phyloP scores from a whole-genome alignment of 2,329 filamentous ascomycete genomes.

The Claviceps maximensis region DNA sequence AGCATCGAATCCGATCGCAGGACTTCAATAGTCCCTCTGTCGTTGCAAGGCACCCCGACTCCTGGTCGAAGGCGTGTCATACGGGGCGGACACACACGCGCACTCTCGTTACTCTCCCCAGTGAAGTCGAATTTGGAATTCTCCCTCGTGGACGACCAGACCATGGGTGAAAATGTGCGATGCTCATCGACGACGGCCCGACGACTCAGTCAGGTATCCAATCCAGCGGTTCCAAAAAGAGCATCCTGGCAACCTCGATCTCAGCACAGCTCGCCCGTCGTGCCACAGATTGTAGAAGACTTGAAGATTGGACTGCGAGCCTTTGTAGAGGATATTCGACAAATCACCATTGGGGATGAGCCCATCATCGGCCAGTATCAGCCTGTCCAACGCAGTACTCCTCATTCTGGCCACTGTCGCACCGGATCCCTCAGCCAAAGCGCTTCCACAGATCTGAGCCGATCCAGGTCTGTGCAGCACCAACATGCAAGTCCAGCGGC shows the following conservation, averaged over 20 bases:
- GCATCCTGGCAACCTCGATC: conserved; percentile 46
- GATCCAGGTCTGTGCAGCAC: conserved; percentile 30
- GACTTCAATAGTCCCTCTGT: conserved; percentile 51
- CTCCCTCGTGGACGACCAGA: conserved; percentile 25
- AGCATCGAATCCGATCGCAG: conserved; percentile 58
- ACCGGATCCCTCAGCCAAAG: conserved; percentile 6
- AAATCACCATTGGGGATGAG: conserved; percentile 93
- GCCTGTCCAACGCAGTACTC: conserved; percentile 10
- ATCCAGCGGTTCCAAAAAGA: conserved; percentile 36
- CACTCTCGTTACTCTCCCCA: conserved; percentile 72
- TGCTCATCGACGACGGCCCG: conserved; percentile 17
- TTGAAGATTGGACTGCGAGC: conserved; percentile 83
- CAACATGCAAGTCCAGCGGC: conserved; percentile 30
- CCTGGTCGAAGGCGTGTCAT: conserved; percentile 49
- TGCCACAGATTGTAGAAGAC: conserved; percentile 77
- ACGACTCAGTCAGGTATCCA: conserved; percentile 21
- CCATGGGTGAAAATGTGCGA: conserved; percentile 12
- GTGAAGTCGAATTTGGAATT: conserved; percentile 33
- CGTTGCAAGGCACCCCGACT: conserved; percentile 30
- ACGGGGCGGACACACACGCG: conserved; percentile 47
- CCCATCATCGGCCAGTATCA: conserved; percentile 44
- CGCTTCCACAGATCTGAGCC: conserved; percentile 27
- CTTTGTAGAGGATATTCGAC: conserved; percentile 88
- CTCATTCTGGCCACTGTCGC: conserved; percentile 3
- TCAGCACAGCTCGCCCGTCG: conserved; percentile 27